phyloP scores from a whole-genome alignment of 1,139 yeast species.

The Pichia sp. region DNA sequence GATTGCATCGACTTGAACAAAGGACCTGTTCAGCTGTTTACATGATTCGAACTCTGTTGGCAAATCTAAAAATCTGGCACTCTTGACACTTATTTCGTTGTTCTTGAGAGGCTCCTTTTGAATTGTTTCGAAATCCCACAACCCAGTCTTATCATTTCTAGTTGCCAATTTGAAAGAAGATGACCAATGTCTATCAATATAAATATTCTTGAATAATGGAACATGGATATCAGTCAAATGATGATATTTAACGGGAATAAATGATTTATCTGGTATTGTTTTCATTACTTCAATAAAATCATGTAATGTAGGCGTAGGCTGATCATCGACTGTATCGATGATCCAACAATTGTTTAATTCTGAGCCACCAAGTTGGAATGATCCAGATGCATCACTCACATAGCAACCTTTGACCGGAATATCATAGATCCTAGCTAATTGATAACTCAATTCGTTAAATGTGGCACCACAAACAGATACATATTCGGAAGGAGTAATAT shows the following conservation, averaged over 20 bases:
- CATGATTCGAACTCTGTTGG: constrained; percentile 58
- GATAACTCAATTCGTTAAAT: constrained; percentile 81
- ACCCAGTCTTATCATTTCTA: constrained; percentile 76
- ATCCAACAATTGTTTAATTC: constrained; percentile 68
- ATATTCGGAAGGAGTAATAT: constrained; percentile 75
- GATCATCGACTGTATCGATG: constrained; percentile 71
- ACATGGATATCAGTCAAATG: constrained; percentile 80
- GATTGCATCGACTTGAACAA: constrained; percentile 64
- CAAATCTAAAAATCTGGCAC: constrained; percentile 67
- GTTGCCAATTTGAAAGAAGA: constrained; percentile 66
- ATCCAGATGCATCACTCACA: constrained; percentile 72
- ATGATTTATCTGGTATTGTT: constrained; percentile 66
- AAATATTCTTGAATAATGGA: constrained; percentile 56
- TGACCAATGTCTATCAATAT: constrained; percentile 84
- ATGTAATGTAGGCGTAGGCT: constrained; percentile 67
- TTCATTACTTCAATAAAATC: constrained; percentile 76
- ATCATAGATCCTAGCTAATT: constrained; percentile 79
- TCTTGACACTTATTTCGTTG: constrained; percentile 41
- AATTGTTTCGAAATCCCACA: constrained; percentile 77
- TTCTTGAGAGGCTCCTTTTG: constrained; percentile 53
- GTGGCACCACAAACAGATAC: constrained; percentile 85
- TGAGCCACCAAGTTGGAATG: constrained; percentile 58
- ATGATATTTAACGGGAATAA: constrained; percentile 68
- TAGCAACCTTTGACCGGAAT: constrained; percentile 83
- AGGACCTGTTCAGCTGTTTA: constrained; percentile 50